Percentiles rank a stretch among this genome's conserved stretches.
Evolutionary conservation across 768 basidiomycete genomes (phyloP).

Genomic region (Rhizopogon sp.): DNA sequence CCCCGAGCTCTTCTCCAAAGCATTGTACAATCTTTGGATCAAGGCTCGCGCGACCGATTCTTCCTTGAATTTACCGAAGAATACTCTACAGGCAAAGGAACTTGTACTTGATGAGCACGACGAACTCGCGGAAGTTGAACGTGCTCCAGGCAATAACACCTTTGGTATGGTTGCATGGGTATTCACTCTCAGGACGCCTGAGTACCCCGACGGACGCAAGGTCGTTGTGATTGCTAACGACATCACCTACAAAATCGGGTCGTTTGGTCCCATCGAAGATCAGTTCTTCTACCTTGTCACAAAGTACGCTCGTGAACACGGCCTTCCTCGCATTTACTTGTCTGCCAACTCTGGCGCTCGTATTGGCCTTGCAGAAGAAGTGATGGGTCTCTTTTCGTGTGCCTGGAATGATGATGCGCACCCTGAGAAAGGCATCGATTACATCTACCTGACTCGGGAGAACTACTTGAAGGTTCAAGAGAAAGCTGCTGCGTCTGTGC

Average conservation of each 20-base stretch:
- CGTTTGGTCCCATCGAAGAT: conserved; percentile 94
- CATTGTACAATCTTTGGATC: conserved; percentile 89
- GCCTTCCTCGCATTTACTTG: conserved; percentile 93
- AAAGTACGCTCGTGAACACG: conserved; percentile 83
- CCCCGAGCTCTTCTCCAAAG: conserved; percentile 98
- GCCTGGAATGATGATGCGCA: conserved; percentile 81
- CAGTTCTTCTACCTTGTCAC: conserved; percentile 96
- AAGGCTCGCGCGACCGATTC: conserved; percentile 62
- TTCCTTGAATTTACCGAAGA: conserved; percentile 68
- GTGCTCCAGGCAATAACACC: conserved; percentile 89
- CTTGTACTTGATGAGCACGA: conserved; percentile 94
- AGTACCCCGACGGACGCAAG: conserved; percentile 84
- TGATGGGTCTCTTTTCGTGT: conserved; percentile 79
- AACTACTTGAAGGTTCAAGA: conserved; percentile 86
- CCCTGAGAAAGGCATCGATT: conserved; percentile 94
- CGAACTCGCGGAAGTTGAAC: conserved; percentile 82
- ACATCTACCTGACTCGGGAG: conserved; percentile 92
- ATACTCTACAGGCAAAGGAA: conserved; percentile 79
- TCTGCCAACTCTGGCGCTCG: conserved; percentile 99
- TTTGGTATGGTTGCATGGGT: conserved; percentile 99
- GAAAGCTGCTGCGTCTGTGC: conserved; percentile 74
- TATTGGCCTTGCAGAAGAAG: conserved; percentile 92
- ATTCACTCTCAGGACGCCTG: conserved; percentile 87
- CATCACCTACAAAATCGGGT: conserved; percentile 98
- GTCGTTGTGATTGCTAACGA: conserved; percentile 94